Percentiles rank a stretch among this genome's conserved stretches.
These are phyloP conservation scores for Tieghemostelium lacteum DNA, from an alignment of 78 protist genomes.

Conservation along the genomic window DNA sequence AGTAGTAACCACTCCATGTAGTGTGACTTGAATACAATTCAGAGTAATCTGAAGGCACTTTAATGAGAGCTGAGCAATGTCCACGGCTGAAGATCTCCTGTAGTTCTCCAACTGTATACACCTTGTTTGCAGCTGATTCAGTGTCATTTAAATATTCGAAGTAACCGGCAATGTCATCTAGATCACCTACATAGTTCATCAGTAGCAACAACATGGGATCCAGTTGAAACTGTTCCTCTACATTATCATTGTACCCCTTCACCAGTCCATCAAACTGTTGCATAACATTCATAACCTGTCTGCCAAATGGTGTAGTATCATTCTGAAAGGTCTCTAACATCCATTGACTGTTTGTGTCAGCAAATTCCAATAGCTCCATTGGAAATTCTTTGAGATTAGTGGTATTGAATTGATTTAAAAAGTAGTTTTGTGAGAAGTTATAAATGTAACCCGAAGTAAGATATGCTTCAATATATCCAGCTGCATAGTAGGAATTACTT, in stretches of 20 bases:
- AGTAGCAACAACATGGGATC: not conserved
- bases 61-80: constrained; percentile 35
- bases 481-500: not conserved
- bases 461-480: constrained; percentile 70
- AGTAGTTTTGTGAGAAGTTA: constrained; percentile 8
- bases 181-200: constrained; percentile 35
- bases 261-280: constrained; percentile 31
- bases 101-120: not conserved
- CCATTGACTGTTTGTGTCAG: constrained; percentile 5
- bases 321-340: not conserved
- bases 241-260: constrained; percentile 19
- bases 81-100: constrained; percentile 1
- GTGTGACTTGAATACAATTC: constrained; percentile 38
- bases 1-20: constrained; percentile 44
- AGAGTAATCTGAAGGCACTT: constrained; percentile 20
- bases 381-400: not conserved
- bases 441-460: constrained; percentile 20
- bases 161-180: constrained; percentile 39
- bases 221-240: constrained; percentile 13
- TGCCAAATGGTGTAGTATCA: not conserved
- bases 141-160: constrained; percentile 37
- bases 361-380: not conserved
- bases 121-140: not conserved
- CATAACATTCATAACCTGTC: constrained; percentile 15
- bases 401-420: not conserved